phyloP scores from a whole-genome alignment of 768 basidiomycete species.

The Rhizopogon vesiculosus region DNA sequence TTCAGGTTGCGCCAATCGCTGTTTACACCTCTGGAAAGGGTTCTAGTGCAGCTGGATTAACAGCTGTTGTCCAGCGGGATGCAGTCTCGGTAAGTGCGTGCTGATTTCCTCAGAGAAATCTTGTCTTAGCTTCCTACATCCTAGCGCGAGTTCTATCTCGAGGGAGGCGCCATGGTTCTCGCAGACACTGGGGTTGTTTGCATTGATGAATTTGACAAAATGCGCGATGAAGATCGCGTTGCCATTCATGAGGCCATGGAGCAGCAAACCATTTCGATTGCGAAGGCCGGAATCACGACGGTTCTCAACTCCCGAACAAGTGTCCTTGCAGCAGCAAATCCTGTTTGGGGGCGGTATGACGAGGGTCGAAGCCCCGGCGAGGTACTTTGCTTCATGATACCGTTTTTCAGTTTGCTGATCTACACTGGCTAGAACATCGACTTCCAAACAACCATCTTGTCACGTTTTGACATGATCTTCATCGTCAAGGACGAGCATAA shows the following conservation, averaged over 20 bases:
- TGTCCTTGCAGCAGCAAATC: constrained; percentile 96
- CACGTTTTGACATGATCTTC: constrained; percentile 99
- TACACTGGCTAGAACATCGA: constrained; percentile 68
- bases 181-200: constrained; percentile 98
- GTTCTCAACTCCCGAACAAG: constrained; percentile 94
- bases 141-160: constrained; percentile 96
- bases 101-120: background rate
- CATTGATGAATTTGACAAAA: constrained; percentile 99
- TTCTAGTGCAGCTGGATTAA: constrained; percentile 96
- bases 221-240: constrained; percentile 98
- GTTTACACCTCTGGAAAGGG: constrained; percentile 99
- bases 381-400: constrained; percentile 31
- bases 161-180: constrained; percentile 99
- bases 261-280: constrained; percentile 98
- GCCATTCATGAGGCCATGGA: constrained; percentile 99
- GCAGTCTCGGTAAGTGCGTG: constrained; percentile 68
- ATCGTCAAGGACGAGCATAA: constrained; percentile 98
- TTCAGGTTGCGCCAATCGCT: constrained; percentile 90
- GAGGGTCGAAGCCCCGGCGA: constrained; percentile 95
- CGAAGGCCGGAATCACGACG: constrained; percentile 98
- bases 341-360: constrained; percentile 96
- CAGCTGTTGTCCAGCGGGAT: constrained; percentile 95
- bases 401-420: background rate
- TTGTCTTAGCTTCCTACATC: constrained; percentile 4
- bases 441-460: constrained; percentile 96